Percentiles rank a stretch among this genome's conserved stretches.
Conservation (phyloP, 2,329 filamentous ascomycete species). For the Diaporthe sp. region DNA sequence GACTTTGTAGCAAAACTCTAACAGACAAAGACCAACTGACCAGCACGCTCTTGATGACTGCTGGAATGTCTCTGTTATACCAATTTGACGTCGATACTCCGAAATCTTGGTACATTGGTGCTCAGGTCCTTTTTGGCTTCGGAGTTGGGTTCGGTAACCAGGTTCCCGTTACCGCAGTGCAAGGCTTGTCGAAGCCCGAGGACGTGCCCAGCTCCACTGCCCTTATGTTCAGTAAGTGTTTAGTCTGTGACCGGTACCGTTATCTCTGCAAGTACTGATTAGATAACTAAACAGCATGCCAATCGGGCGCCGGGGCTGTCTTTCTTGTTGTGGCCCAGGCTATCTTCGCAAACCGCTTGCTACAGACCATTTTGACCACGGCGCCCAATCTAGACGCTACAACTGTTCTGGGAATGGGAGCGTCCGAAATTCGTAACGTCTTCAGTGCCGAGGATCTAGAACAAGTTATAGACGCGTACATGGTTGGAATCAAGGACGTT, state of each 20-base stretch:
- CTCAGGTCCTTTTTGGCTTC: slow-evolving; percentile 36
- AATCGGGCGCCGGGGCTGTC: background rate
- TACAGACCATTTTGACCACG: slow-evolving; percentile 42
- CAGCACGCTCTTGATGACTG: no score
- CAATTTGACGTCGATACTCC: slow-evolving; percentile 1
- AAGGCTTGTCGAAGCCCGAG: slow-evolving; percentile 38
- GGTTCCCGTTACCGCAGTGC: slow-evolving; percentile 38
- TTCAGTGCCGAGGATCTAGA: slow-evolving; percentile 59
- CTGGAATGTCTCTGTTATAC: background rate
- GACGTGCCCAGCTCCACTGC: slow-evolving; percentile 31
- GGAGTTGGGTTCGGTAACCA: slow-evolving; percentile 39
- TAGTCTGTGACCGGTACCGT: no score
- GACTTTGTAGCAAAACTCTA: no score
- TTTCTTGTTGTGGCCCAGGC: slow-evolving; percentile 55
- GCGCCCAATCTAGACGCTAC: slow-evolving; percentile 48
- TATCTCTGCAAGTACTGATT: no score
- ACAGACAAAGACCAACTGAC: no score
- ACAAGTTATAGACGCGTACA: slow-evolving; percentile 68
- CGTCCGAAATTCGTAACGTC: slow-evolving; percentile 62
- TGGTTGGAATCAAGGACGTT: slow-evolving; percentile 68
- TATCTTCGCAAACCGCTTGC: slow-evolving; percentile 51
- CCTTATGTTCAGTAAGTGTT: slow-evolving; percentile 26
- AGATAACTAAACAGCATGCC: no score
- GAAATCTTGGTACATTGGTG: slow-evolving; percentile 34
- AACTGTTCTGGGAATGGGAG: slow-evolving; percentile 49